Base-by-base conservation (phyloP, 768 basidiomycete genomes). In the Pleurotus citrinopileatus region DNA sequence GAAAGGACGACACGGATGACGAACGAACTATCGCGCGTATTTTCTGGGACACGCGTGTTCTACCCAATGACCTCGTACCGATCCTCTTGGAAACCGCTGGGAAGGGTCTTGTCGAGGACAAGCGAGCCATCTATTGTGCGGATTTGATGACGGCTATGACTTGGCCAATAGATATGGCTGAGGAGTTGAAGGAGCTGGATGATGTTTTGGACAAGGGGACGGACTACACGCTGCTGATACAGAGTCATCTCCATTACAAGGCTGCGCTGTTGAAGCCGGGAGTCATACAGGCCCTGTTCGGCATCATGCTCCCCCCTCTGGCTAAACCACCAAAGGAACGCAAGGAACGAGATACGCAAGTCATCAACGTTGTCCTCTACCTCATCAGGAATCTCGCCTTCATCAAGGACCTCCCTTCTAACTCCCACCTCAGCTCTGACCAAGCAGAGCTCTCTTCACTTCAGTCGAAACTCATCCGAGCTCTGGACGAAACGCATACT, bases 131-230 rank as follows among this genome's bases (percentile, higher is more conserved):
- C 23, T 82, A 86, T 0, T 89, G 87, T 58, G 87, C 85, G 6
- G 97, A 98, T 65, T 75, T 99, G 20, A 86, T 98, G 66, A 91
- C 93, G 0, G 94, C 95, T 0, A 91, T 99, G 91, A 98, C 96
- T 1, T 99, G 97, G 97, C 97, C 97, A 0, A 96, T 99, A 52
- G 92, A 98, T 68, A 76, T 98, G 58, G 90, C 93, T 0, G 90
- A 92, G 62, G 97, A 98, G 69, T 76, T 99, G 58, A 90, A 89
- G 61, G 97, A 98, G 64, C 82, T 98, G 52, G 87, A 89, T 64
- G 90, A 94, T 40, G 90, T 87, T 34, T 60, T 83, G 17, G 90
- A 91, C 68, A 83, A 80, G 56, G 83, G 86, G 15, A 83, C 91
- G 13, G 97, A 99, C 67, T 98, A 94, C 69, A 93, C 93, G 0